Percentiles rank a stretch among this genome's conserved stretches.
Evolutionary conservation across 352 stramenopile genomes (phyloP).

Genomic region (Pythium rhizo-oryzae): DNA sequence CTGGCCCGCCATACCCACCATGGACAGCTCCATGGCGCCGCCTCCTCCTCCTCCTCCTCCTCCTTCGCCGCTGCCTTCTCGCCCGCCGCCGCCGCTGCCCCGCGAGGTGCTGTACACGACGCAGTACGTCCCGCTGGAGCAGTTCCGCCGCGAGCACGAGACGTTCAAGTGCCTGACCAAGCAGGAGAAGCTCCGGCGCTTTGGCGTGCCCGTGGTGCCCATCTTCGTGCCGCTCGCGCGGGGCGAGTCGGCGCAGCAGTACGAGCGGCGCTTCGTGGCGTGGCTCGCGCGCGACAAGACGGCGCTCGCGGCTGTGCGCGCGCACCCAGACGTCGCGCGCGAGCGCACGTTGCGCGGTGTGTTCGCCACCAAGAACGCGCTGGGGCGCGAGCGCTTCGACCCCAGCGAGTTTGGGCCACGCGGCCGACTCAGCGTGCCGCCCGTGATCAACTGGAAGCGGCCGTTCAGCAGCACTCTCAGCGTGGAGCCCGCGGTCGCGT

Average conservation of each 20-base stretch:
- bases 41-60: too few species aligned
- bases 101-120: conserved; percentile 1
- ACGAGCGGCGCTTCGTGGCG: conserved; percentile 11
- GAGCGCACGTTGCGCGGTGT: neutral
- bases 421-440: neutral
- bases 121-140: neutral
- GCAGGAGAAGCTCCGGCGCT: neutral
- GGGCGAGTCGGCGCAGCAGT: conserved; percentile 7
- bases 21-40: too few species aligned
- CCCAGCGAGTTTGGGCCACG: neutral
- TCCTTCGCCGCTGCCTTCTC: too few species aligned
- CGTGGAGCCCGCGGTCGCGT: neutral
- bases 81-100: neutral
- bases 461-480: neutral
- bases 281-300: neutral
- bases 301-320: neutral
- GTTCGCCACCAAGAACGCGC: neutral
- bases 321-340: too few species aligned
- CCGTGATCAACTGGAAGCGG: neutral
- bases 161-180: neutral
- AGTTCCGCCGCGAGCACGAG: neutral
- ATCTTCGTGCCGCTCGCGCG: conserved; percentile 19
- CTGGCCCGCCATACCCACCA: too few species aligned
- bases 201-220: conserved; percentile 9
- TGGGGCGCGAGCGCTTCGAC: neutral